Evolutionary conservation across 2,329 filamentous ascomycete genomes (phyloP).

Genomic region (Macrophomina pseudophaseolina): DNA sequence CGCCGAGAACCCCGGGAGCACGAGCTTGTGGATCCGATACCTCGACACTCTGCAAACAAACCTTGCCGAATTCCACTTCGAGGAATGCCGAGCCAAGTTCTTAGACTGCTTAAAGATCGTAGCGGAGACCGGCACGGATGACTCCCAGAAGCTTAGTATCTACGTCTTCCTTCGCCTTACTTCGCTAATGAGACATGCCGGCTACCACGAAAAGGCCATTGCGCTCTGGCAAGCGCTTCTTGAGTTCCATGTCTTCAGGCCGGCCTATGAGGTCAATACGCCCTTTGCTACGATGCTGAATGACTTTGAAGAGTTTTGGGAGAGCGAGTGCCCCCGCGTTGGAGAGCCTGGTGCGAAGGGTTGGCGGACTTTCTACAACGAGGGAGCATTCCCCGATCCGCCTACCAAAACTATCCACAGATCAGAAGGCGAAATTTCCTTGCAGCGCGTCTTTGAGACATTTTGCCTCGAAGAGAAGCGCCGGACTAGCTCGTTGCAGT

Average conservation of each 20-base stretch:
- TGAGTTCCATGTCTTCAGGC: conserved; percentile 71
- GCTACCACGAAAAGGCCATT: conserved; percentile 76
- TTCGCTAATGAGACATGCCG: conserved; percentile 73
- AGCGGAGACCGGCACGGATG: conserved; percentile 32
- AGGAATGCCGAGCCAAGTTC: conserved; percentile 66
- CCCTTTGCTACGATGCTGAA: conserved; percentile 23
- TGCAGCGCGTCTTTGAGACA: conserved; percentile 32
- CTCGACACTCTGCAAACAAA: conserved; percentile 74
- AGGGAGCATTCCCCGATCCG: conserved; percentile 30
- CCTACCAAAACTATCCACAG: conserved; percentile 25
- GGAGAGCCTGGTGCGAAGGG: conserved; percentile 75
- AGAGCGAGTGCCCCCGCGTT: conserved; percentile 77
- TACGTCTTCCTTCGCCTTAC: conserved; percentile 80
- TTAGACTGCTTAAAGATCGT: conserved; percentile 60
- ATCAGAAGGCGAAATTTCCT: neutral
- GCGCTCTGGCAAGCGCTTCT: conserved; percentile 83
- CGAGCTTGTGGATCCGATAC: conserved; percentile 74
- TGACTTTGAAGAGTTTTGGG: conserved; percentile 80
- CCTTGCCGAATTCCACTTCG: conserved; percentile 70
- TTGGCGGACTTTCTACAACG: conserved; percentile 59
- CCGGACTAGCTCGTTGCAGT: conserved; percentile 53
- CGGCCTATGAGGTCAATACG: conserved; percentile 37
- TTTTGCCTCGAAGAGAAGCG: conserved; percentile 59
- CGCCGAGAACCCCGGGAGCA: conserved; percentile 60
- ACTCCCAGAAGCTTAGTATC: conserved; percentile 52